A percentile compares a stretch with the other conserved stretches of the same genome.
phyloP scores from a whole-genome alignment of 1,139 yeast genomes.

The Suzukiozyma palmioleophila region DNA sequence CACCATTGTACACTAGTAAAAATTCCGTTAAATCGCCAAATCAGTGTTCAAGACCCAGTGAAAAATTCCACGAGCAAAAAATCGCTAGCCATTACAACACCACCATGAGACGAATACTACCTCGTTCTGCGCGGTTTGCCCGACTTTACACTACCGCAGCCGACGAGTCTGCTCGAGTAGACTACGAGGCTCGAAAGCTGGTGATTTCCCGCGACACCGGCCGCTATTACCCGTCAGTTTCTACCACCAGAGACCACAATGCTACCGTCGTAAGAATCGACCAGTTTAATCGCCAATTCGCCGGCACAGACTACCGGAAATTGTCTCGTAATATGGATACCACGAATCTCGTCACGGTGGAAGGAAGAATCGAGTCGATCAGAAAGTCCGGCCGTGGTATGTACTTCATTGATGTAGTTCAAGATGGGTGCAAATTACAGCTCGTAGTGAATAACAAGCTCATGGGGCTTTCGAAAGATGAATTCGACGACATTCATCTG shows the following conservation, averaged over 20 bases:
- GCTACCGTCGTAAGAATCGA: constrained; percentile 13
- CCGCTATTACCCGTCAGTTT: not conserved
- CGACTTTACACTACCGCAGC: not conserved
- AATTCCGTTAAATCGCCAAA: not conserved
- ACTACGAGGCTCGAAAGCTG: not conserved
- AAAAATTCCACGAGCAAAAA: not conserved
- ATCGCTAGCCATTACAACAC: not conserved
- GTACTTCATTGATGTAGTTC: constrained; percentile 61
- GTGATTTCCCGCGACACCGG: not conserved
- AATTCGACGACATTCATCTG: constrained; percentile 43
- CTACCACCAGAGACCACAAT: constrained; percentile 5
- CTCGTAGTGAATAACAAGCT: constrained; percentile 54
- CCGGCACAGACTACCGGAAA: constrained; percentile 15
- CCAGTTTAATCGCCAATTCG: constrained; percentile 17
- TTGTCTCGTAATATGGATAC: constrained; percentile 13
- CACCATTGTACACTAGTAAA: not conserved
- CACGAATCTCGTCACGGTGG: constrained; percentile 19
- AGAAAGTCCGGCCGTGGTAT: constrained; percentile 65
- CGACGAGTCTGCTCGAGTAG: not conserved
- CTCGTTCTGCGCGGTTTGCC: not conserved
- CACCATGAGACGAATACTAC: not conserved
- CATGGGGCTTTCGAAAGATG: constrained; percentile 35
- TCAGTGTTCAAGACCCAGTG: not conserved
- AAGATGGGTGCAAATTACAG: constrained; percentile 55
- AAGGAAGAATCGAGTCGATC: constrained; percentile 56